These are phyloP conservation scores for Raphidocelis subcapitata DNA, from an alignment of 139 green algal species.

Conservation along the genomic window DNA sequence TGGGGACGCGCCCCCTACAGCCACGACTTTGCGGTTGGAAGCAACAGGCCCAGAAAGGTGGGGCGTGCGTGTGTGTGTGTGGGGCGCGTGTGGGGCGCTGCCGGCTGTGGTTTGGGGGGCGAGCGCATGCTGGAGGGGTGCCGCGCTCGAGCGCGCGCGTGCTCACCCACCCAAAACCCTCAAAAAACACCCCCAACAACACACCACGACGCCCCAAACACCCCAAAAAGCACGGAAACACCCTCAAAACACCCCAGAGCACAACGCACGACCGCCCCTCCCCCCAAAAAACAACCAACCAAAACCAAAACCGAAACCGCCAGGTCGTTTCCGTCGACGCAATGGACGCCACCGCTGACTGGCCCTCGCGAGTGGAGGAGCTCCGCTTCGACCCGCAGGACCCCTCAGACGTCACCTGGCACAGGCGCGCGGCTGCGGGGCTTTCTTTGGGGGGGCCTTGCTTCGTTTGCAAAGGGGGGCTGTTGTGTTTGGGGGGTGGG, in stretches of 20 bases:
- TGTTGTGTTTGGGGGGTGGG: conserved; percentile 37
- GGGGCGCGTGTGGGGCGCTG: too few species aligned
- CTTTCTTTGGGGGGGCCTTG: background rate
- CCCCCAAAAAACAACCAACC: too few species aligned
- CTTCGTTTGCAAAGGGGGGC: background rate
- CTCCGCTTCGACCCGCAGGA: conserved; percentile 51
- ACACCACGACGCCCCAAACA: too few species aligned
- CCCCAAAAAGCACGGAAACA: too few species aligned
- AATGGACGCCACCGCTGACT: conserved; percentile 58
- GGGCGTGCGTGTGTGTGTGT: background rate
- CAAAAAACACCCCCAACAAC: too few species aligned
- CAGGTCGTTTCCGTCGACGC: conserved; percentile 53
- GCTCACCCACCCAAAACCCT: too few species aligned
- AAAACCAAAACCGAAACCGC: too few species aligned
- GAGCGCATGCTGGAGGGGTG: too few species aligned
- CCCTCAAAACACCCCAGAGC: background rate
- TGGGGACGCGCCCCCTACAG: conserved; percentile 55
- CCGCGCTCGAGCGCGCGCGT: background rate
- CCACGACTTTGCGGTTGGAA: conserved; percentile 42
- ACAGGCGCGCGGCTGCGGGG: conserved; percentile 33
- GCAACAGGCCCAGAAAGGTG: conserved; percentile 28
- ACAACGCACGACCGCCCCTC: background rate
- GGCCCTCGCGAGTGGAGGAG: conserved; percentile 50
- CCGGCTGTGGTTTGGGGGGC: too few species aligned
- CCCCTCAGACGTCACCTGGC: conserved; percentile 52